These are phyloP conservation scores for Labyrinthula sp. DNA, from an alignment of 352 stramenopile species.

Conservation along the genomic window DNA sequence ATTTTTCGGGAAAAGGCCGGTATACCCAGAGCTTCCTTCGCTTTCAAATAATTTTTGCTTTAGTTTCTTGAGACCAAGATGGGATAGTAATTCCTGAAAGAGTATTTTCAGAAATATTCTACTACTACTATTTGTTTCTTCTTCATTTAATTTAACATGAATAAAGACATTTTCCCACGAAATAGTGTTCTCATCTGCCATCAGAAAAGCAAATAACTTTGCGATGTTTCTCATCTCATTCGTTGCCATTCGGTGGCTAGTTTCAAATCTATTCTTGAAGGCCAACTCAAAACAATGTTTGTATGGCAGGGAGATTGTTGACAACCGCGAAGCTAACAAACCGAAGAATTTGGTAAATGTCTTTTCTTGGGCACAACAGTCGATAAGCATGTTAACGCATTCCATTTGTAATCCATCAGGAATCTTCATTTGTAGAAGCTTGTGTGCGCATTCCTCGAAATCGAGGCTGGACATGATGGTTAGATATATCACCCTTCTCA, in stretches of 20 bases:
- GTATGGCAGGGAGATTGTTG: constrained; percentile 78
- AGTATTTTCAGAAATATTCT: constrained; percentile 99
- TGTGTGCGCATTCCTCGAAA: constrained; percentile 96
- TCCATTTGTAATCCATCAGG: constrained; percentile 79
- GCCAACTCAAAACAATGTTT: constrained; percentile 75
- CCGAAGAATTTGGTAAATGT: constrained; percentile 60
- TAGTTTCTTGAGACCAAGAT: constrained; percentile 79
- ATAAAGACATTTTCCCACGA: constrained; percentile 91
- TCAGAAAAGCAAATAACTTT: constrained; percentile 92
- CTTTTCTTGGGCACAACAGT: constrained; percentile 91
- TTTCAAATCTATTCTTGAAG: constrained; percentile 48
- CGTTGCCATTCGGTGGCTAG: constrained; percentile 81
- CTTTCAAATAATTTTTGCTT: constrained; percentile 73
- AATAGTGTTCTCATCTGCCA: constrained; percentile 87
- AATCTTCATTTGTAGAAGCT: constrained; percentile 91
- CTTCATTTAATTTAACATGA: constrained; percentile 86
- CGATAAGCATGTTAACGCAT: constrained; percentile 95
- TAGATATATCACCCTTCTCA: constrained; percentile 93
- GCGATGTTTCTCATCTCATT: constrained; percentile 96
- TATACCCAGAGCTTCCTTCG: constrained; percentile 67
- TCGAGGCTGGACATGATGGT: constrained; percentile 97
- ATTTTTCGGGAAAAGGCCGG: constrained; percentile 84
- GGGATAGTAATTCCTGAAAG: constrained; percentile 82
- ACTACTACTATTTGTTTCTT: constrained; percentile 91
- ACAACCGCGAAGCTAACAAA: constrained; percentile 84